These are phyloP conservation scores for Cyberlindnera mrakii DNA, from an alignment of 805 yeast species.

Conservation along the genomic window DNA sequence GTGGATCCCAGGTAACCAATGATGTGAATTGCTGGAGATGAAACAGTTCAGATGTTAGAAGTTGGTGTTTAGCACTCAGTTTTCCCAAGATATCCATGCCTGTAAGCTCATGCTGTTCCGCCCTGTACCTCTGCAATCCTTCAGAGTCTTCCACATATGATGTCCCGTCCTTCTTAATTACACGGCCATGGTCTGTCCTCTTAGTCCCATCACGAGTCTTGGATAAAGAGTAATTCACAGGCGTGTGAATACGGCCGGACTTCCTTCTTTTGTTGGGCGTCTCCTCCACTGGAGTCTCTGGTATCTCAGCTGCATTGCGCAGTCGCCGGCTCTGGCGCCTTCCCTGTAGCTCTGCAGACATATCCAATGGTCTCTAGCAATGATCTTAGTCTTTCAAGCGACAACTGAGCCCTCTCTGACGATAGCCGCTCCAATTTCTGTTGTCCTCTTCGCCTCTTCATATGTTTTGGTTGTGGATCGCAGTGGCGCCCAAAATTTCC, in stretches of 20 bases:
- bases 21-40: slow-evolving; percentile 59
- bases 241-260: slow-evolving; percentile 10
- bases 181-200: neutral
- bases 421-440: no score
- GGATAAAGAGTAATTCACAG: slow-evolving; percentile 5
- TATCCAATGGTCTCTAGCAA: neutral
- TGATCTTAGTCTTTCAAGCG: no score
- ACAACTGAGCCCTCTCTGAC: no score
- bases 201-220: neutral
- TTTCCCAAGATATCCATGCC: slow-evolving; percentile 8
- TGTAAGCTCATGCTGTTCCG: slow-evolving; percentile 1
- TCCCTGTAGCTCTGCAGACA: neutral
- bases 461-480: no score
- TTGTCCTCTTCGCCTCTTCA: no score
- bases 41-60: slow-evolving; percentile 53
- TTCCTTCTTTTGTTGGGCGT: slow-evolving; percentile 14
- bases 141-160: slow-evolving; percentile 6
- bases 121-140: slow-evolving; percentile 2
- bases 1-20: slow-evolving; percentile 56
- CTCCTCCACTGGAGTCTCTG: slow-evolving; percentile 1
- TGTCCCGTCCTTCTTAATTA: slow-evolving; percentile 7
- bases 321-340: slow-evolving; percentile 1
- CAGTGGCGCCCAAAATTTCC: no score
- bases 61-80: slow-evolving; percentile 29
- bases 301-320: neutral